A percentile compares a stretch with the other conserved stretches of the same genome.
These are phyloP conservation scores for Pelargonium cotyledonis DNA, from an alignment of 441 rosid genomes.

Conservation along the genomic window DNA sequence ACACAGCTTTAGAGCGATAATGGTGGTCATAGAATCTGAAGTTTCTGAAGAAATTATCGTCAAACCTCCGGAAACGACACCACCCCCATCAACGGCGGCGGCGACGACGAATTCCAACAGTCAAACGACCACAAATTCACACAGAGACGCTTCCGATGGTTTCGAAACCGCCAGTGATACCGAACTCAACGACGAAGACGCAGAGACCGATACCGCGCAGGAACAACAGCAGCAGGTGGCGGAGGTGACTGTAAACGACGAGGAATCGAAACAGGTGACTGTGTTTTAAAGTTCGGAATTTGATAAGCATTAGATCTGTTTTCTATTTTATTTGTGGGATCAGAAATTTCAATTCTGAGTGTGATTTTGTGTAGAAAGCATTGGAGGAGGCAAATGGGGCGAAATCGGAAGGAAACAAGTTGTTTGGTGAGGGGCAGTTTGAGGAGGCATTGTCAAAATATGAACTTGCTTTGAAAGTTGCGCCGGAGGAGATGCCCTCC, in stretches of 20 bases:
- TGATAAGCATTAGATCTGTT: not conserved
- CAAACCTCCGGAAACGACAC: constrained; percentile 18
- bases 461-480: constrained; percentile 51
- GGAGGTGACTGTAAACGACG: constrained; percentile 24
- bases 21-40: constrained; percentile 47
- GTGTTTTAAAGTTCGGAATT: not conserved
- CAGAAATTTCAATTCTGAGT: not conserved
- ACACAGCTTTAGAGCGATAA: constrained; percentile 17
- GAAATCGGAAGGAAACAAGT: constrained; percentile 70
- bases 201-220: constrained; percentile 15
- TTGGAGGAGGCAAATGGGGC: constrained; percentile 57
- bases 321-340: not conserved
- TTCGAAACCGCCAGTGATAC: constrained; percentile 89
- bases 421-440: constrained; percentile 55
- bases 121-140: not conserved
- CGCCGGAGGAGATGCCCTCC: constrained; percentile 31
- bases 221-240: constrained; percentile 18
- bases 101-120: constrained; percentile 12
- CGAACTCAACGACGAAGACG: constrained; percentile 48
- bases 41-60: constrained; percentile 22
- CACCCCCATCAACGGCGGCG: constrained; percentile 19
- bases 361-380: constrained; percentile 35
- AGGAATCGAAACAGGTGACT: constrained; percentile 43
- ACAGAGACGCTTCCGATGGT: constrained; percentile 61
- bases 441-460: constrained; percentile 78